Evolutionary conservation across 2,329 filamentous ascomycete species (phyloP).

Genomic region (Trichoderma sp.): DNA sequence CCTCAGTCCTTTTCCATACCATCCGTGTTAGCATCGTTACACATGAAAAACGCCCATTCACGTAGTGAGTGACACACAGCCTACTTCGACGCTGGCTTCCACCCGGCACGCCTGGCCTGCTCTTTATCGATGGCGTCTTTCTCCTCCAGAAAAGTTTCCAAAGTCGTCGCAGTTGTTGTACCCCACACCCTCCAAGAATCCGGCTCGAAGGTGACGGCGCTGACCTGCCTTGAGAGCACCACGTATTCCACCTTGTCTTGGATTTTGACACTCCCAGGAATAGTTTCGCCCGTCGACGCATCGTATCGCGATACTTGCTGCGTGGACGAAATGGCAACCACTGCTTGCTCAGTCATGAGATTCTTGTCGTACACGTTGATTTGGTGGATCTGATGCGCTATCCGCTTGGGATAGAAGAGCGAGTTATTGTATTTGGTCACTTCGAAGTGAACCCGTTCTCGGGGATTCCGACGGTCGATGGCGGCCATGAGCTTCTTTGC

Average conservation of each 20-base stretch:
- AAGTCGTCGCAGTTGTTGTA: constrained; percentile 58
- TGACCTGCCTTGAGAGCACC: constrained; percentile 58
- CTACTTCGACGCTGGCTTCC: constrained; percentile 32
- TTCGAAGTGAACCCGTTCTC: constrained; percentile 57
- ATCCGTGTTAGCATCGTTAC: not conserved
- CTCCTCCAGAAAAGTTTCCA: constrained; percentile 47
- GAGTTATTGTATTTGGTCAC: constrained; percentile 54
- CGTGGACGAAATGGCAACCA: constrained; percentile 62
- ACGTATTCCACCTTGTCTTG: constrained; percentile 66
- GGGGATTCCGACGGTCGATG: constrained; percentile 55
- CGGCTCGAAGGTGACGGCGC: constrained; percentile 52
- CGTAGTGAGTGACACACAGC: not conserved
- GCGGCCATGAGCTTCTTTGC: constrained; percentile 55
- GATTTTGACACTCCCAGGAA: constrained; percentile 54
- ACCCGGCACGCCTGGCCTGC: constrained; percentile 42
- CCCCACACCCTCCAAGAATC: constrained; percentile 68
- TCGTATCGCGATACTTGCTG: constrained; percentile 57
- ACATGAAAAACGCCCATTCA: not conserved
- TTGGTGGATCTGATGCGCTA: constrained; percentile 58
- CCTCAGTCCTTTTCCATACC: not conserved
- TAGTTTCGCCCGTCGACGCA: constrained; percentile 42
- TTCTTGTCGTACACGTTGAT: constrained; percentile 50
- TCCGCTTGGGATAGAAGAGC: constrained; percentile 52
- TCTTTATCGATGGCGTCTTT: constrained; percentile 42
- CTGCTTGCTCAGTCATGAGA: constrained; percentile 52